phyloP scores from a whole-genome alignment of 257 asterid genomes.

The Jacaranda mimosifolia region DNA sequence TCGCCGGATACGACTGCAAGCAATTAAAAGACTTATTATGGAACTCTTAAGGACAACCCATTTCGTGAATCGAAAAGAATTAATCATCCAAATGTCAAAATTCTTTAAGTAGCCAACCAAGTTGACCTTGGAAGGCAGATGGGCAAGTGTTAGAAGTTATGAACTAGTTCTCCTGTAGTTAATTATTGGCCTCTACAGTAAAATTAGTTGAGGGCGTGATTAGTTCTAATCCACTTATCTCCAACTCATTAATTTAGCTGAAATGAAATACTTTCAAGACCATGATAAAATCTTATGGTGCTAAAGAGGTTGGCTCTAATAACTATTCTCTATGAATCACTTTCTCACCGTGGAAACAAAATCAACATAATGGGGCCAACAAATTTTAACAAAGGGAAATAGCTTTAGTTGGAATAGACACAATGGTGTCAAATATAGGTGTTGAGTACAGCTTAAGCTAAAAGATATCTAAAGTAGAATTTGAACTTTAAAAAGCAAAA shows the following conservation, averaged over 20 bases:
- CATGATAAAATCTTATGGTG: no score
- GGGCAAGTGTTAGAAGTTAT: no score
- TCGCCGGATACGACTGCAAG: slow-evolving; percentile 87
- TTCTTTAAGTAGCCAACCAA: no score
- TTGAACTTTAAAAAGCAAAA: slow-evolving; percentile 13
- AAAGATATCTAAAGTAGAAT: slow-evolving; percentile 20
- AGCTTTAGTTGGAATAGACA: no score
- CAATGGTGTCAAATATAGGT: background rate
- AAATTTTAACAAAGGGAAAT: background rate
- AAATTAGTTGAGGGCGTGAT: no score
- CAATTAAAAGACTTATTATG: background rate
- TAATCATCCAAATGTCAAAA: background rate
- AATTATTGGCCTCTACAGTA: no score
- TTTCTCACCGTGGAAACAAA: background rate
- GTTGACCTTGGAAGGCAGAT: no score
- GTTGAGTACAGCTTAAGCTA: slow-evolving; percentile 5
- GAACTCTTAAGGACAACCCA: background rate
- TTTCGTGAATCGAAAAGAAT: background rate
- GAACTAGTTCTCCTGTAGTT: no score
- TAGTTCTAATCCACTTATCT: no score
- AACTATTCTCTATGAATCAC: no score
- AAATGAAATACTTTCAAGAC: no score
- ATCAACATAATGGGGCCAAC: background rate
- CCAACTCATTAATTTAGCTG: background rate
- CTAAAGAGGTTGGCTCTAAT: no score